A percentile compares a stretch with the other conserved stretches of the same genome.
Conservation (phyloP, 2,329 filamentous ascomycete genomes). For the Xylariaceae sp. region DNA sequence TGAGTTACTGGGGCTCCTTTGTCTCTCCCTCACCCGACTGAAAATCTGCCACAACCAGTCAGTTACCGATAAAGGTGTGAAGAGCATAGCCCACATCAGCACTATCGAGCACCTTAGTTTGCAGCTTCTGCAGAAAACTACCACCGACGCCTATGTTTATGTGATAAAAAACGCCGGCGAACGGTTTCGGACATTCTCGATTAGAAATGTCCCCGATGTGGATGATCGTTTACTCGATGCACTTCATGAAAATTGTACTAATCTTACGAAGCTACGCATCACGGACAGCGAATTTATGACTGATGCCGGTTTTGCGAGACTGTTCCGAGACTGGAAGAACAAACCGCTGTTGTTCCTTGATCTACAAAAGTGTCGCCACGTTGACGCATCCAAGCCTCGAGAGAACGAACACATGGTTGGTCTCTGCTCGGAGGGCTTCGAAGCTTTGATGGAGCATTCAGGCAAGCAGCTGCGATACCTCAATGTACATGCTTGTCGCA, state of each 20-base stretch:
- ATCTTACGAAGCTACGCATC: constrained; percentile 78
- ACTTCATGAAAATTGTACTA: constrained; percentile 72
- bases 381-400: constrained; percentile 73
- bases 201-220: constrained; percentile 69
- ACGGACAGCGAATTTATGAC: constrained; percentile 77
- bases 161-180: constrained; percentile 68
- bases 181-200: constrained; percentile 76
- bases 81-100: constrained; percentile 65
- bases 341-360: constrained; percentile 73
- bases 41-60: constrained; percentile 84
- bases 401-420: constrained; percentile 71
- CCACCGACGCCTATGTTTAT: constrained; percentile 62
- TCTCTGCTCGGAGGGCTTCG: constrained; percentile 76
- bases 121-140: constrained; percentile 64
- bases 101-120: constrained; percentile 78
- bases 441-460: constrained; percentile 84
- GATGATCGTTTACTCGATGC: constrained; percentile 73
- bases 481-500: constrained; percentile 83
- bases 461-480: constrained; percentile 68
- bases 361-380: constrained; percentile 75
- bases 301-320: constrained; percentile 71
- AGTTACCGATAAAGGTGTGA: constrained; percentile 69
- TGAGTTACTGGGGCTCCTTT: constrained; percentile 64
- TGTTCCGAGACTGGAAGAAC: constrained; percentile 82
- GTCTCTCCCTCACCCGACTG: constrained; percentile 72